phyloP scores from a whole-genome alignment of 2,329 filamentous ascomycete genomes.

The Arthrobotrys megalospora region DNA sequence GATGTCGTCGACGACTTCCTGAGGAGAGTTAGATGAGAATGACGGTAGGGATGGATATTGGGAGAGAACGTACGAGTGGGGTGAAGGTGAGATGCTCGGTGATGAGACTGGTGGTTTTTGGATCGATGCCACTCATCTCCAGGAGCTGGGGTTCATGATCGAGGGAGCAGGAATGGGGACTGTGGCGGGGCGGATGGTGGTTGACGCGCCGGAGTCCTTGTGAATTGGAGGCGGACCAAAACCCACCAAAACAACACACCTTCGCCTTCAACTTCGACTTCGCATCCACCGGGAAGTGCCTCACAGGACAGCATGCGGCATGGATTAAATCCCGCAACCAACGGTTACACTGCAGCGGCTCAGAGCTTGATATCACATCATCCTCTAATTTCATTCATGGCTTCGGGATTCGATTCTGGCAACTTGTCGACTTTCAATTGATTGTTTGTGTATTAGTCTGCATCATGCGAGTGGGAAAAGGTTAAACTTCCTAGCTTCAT shows the following conservation, averaged over 20 bases:
- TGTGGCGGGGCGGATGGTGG: conserved; percentile 3
- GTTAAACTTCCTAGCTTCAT: conserved; percentile 19
- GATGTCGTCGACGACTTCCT: conserved; percentile 97
- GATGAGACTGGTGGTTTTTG: conserved; percentile 72
- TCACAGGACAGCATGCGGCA: background rate
- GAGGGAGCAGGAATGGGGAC: background rate
- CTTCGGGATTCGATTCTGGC: conserved; percentile 10
- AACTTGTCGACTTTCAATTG: conserved; percentile 32
- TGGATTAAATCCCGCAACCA: conserved; percentile 39
- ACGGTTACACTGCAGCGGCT: conserved; percentile 27
- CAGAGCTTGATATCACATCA: background rate
- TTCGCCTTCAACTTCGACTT: no score
- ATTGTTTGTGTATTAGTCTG: background rate
- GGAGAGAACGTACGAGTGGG: conserved; percentile 78
- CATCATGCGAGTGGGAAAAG: conserved; percentile 38
- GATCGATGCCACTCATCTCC: conserved; percentile 59
- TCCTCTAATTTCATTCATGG: background rate
- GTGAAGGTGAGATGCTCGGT: conserved; percentile 98
- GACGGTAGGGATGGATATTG: conserved; percentile 7
- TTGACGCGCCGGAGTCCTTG: conserved; percentile 24
- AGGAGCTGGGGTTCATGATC: conserved; percentile 42
- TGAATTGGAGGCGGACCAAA: background rate
- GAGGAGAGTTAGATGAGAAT: conserved; percentile 34
- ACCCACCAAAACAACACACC: conserved; percentile 16
- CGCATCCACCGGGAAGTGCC: no score